Percentiles rank a stretch among this genome's conserved stretches.
Evolutionary conservation across 768 basidiomycete genomes (phyloP).

Genomic region (Boletus rubroflammeus): DNA sequence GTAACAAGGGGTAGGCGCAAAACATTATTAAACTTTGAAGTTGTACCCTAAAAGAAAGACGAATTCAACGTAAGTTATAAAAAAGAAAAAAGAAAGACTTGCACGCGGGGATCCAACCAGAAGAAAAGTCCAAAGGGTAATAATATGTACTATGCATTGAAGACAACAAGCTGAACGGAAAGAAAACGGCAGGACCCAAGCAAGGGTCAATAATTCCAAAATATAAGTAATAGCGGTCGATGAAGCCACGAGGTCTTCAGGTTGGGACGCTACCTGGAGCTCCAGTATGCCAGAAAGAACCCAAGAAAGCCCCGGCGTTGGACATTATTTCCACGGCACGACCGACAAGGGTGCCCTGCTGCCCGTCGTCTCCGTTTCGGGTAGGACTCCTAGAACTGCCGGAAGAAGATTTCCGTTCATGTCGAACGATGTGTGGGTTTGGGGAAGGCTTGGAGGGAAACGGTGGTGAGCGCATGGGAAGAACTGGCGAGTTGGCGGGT

Average conservation of each 20-base stretch:
- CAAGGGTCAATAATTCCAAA: slow-evolving; percentile 30
- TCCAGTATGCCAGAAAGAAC: slow-evolving; percentile 50
- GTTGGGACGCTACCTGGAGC: slow-evolving; percentile 18
- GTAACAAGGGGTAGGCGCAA: slow-evolving; percentile 8
- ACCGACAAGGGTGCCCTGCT: slow-evolving; percentile 46
- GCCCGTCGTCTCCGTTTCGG: slow-evolving; percentile 26
- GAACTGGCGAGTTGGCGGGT: slow-evolving; percentile 59
- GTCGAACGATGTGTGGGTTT: neutral
- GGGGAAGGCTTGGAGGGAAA: slow-evolving; percentile 6
- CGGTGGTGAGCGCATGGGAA: slow-evolving; percentile 27
- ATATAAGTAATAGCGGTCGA: slow-evolving; percentile 25
- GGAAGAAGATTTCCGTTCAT: slow-evolving; percentile 19
- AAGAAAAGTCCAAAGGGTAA: slow-evolving; percentile 24
- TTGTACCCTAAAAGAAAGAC: slow-evolving; percentile 22
- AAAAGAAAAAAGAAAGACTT: neutral
- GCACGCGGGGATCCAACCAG: slow-evolving; percentile 15
- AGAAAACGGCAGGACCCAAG: slow-evolving; percentile 9
- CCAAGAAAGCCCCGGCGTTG: slow-evolving; percentile 73
- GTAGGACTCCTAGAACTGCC: slow-evolving; percentile 24
- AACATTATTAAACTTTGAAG: slow-evolving; percentile 25
- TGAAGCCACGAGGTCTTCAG: slow-evolving; percentile 8
- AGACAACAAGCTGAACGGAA: neutral
- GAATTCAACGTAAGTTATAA: neutral
- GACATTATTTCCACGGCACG: slow-evolving; percentile 77
- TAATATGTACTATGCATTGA: slow-evolving; percentile 25